phyloP scores from a whole-genome alignment of 805 yeast species.

The Metahyphopichia silvanorum region DNA sequence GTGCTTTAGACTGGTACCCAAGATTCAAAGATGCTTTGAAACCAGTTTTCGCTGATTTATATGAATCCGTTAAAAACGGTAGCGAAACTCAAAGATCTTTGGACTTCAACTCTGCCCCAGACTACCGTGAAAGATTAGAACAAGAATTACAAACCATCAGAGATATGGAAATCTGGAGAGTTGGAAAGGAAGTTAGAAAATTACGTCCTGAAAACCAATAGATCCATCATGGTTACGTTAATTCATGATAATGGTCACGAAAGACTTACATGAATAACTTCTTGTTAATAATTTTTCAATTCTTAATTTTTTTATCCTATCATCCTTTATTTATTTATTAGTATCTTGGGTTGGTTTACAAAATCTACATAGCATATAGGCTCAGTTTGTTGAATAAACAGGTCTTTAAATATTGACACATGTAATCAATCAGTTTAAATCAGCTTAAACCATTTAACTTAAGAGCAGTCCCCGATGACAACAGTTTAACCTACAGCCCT shows the following conservation, averaged over 20 bases:
- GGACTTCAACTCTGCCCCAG: conserved; percentile 97
- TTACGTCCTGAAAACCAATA: conserved; percentile 99
- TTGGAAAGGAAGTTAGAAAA: conserved; percentile 99
- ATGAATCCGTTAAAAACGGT: conserved; percentile 94
- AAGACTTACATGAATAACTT: conserved; percentile 25
- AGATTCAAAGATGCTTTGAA: conserved; percentile 97
- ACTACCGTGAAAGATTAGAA: conserved; percentile 96
- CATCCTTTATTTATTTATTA: conserved; percentile 11
- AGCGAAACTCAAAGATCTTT: conserved; percentile 96
- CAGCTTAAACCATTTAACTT: no score
- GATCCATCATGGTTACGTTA: not conserved
- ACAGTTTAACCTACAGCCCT: no score
- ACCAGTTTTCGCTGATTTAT: conserved; percentile 96
- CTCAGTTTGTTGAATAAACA: conserved; percentile 47
- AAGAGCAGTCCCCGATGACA: no score
- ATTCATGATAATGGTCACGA: conserved; percentile 29
- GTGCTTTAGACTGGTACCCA: conserved; percentile 99
- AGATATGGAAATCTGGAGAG: conserved; percentile 98
- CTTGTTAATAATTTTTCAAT: conserved; percentile 11
- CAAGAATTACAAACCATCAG: conserved; percentile 90
- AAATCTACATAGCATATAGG: conserved; percentile 24
- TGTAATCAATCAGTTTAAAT: no score
- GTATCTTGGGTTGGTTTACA: conserved; percentile 16
- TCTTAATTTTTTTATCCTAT: conserved; percentile 15
- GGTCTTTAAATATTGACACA: conserved; percentile 9